phyloP scores from a whole-genome alignment of 1,284 basidiomycete genomes.

The Apiotrichum mycotoxinovorans region DNA sequence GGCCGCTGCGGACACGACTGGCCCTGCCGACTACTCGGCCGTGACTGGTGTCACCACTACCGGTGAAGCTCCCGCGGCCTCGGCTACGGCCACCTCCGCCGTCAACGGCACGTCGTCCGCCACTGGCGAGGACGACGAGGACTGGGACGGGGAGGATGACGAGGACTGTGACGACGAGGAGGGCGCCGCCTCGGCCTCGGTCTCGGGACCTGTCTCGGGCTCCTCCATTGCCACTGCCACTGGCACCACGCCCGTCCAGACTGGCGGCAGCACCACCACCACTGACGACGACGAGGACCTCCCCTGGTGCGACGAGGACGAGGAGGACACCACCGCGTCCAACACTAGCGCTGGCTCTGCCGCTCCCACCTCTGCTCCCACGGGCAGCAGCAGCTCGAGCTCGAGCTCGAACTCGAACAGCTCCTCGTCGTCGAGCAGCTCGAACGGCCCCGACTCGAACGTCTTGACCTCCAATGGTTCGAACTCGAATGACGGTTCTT shows the following conservation, averaged over 20 bases:
- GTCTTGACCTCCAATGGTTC: no score
- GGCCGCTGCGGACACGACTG: neutral
- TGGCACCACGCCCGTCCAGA: neutral
- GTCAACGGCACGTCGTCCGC: neutral
- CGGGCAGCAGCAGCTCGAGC: neutral
- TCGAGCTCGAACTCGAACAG: neutral
- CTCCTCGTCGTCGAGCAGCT: no score
- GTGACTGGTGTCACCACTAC: neutral
- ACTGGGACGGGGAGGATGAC: constrained; percentile 9
- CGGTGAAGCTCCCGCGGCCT: neutral
- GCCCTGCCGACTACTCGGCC: neutral
- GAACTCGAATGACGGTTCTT: no score
- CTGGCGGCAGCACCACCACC: neutral
- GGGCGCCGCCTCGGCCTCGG: constrained; percentile 64
- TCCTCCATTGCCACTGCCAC: constrained; percentile 39
- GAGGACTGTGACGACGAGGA: neutral
- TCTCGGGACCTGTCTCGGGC: constrained; percentile 44
- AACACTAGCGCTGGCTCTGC: constrained; percentile 23
- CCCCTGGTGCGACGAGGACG: constrained; percentile 18
- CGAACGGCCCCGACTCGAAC: constrained; percentile 1
- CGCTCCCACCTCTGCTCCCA: constrained; percentile 23
- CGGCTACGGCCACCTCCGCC: neutral
- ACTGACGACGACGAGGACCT: constrained; percentile 16
- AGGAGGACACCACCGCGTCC: neutral
- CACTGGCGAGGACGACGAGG: neutral